These are phyloP conservation scores for Lasiodiplodia sp. DNA, from an alignment of 2,329 filamentous ascomycete species.

Conservation along the genomic window DNA sequence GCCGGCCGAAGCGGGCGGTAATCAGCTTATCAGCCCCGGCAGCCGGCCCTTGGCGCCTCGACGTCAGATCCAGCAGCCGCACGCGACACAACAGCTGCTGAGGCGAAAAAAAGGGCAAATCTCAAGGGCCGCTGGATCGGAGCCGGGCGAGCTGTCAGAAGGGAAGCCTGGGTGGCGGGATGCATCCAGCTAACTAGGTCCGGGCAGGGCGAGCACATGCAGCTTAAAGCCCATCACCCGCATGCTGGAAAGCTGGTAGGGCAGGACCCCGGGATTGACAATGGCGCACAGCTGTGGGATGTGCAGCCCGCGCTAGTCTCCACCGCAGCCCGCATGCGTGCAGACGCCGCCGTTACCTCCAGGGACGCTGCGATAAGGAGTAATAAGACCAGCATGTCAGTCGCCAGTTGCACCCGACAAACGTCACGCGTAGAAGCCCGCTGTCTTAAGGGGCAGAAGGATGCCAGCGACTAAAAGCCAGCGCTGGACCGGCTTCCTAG, in stretches of 20 bases:
- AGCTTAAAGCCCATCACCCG: too few relatives aligned
- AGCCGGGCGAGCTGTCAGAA: background rate
- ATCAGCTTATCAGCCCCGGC: constrained; percentile 21
- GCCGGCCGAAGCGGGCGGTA: constrained; percentile 7
- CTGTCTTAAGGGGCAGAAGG: background rate
- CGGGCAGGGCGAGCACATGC: background rate
- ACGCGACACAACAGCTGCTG: constrained; percentile 10
- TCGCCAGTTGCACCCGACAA: constrained; percentile 19
- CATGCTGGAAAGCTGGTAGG: background rate
- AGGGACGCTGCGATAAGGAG: constrained; percentile 18
- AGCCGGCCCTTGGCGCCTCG: constrained; percentile 6
- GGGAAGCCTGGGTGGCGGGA: background rate
- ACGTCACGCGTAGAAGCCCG: constrained; percentile 19
- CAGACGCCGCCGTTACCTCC: background rate
- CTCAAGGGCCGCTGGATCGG: background rate
- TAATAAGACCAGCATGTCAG: constrained; percentile 3
- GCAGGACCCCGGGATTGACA: constrained; percentile 2
- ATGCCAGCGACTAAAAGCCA: background rate
- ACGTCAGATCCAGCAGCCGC: background rate
- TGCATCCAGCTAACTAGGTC: background rate
- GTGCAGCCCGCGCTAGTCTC: constrained; percentile 12
- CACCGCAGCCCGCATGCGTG: background rate
- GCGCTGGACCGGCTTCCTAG: background rate
- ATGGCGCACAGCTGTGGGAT: constrained; percentile 24
- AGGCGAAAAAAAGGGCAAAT: background rate